Base-by-base conservation (phyloP, 495 filamentous ascomycete species). In the Cudoniella acicularis region DNA sequence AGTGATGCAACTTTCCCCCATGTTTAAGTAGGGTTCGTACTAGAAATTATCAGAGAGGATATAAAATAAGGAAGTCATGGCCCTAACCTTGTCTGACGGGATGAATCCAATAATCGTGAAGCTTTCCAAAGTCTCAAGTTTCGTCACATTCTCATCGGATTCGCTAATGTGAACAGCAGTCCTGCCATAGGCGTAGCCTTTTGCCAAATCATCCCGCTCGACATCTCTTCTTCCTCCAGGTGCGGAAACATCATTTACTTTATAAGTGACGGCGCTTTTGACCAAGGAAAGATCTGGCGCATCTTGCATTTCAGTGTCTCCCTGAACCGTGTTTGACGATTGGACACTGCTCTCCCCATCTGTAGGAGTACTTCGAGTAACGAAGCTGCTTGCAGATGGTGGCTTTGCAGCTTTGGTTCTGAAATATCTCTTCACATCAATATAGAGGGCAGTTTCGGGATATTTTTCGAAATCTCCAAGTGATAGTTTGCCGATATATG, bases 131-230 rank as follows among this genome's bases (percentile, higher is more conserved):
- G 92, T 95, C 62, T 95, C 87, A 26, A 96, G 75, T 52, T 84
- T 89, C 1, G 89, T 92, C 51, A 96, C 79, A 49, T 89, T 87
- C 61, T 87, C 78, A 59, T 99, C 95, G 0, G 87, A 86, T 60
- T 89, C 86, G 63, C 81, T 88, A 64, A 99, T 96, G 61, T 87
- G 87, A 1, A 98, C 92, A 0, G 90, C 90, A 0, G 93, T 96
- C 41, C 90, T 81, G 53, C 95, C 95, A 71, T 98, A 99, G 65
- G 90, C 87, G 67, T 94, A 99, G 0, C 95, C 95, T 67, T 90
- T 96, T 30, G 89, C 92, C 36, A 98, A 78, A 30, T 94, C 86
- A 11, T 95, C 92, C 26, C 83, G 83, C 9, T 87, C 83, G 26
- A 99, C 87, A 52, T 97, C 92, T 55, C 79, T 79, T 73, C 95